A percentile compares a stretch with the other conserved stretches of the same genome.
These are phyloP conservation scores for Tuber indicum DNA, from an alignment of 495 filamentous ascomycete genomes.

Conservation along the genomic window DNA sequence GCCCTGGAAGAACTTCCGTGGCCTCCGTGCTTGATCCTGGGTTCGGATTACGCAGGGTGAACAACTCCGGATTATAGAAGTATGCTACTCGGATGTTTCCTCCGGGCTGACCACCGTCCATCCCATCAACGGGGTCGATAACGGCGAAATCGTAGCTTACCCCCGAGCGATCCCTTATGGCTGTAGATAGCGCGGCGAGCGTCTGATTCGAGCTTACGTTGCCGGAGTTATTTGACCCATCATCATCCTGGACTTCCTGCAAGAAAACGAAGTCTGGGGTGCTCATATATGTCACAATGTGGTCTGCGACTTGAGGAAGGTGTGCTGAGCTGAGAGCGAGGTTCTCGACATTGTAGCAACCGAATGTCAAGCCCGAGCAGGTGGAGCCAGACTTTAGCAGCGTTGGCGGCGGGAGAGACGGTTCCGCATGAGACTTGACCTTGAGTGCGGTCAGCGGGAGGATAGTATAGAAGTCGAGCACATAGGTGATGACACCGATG, in stretches of 20 bases:
- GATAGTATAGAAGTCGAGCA: conserved; percentile 57
- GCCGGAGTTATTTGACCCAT: conserved; percentile 50
- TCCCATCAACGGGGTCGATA: conserved; percentile 48
- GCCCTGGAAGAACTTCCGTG: conserved; percentile 48
- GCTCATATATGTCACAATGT: conserved; percentile 52
- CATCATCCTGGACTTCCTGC: conserved; percentile 59
- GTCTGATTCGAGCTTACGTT: conserved; percentile 48
- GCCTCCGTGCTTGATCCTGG: conserved; percentile 46
- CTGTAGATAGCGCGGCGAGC: conserved; percentile 45
- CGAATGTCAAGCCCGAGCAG: conserved; percentile 52
- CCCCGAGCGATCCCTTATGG: conserved; percentile 44
- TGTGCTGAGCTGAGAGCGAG: conserved; percentile 48
- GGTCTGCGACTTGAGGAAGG: conserved; percentile 48
- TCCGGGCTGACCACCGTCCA: conserved; percentile 55
- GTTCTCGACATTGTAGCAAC: conserved; percentile 59
- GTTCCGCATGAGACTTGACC: conserved; percentile 42
- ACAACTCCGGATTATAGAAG: conserved; percentile 51
- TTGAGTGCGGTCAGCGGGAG: conserved; percentile 52
- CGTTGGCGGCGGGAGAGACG: conserved; percentile 44
- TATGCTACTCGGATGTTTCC: conserved; percentile 62
- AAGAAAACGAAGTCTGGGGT: conserved; percentile 53
- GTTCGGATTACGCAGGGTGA: conserved; percentile 50
- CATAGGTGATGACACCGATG: conserved; percentile 53
- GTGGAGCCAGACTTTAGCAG: conserved; percentile 45
- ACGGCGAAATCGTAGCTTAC: conserved; percentile 48